phyloP scores from a whole-genome alignment of 805 yeast species.

The Spathaspora hagerdaliae region DNA sequence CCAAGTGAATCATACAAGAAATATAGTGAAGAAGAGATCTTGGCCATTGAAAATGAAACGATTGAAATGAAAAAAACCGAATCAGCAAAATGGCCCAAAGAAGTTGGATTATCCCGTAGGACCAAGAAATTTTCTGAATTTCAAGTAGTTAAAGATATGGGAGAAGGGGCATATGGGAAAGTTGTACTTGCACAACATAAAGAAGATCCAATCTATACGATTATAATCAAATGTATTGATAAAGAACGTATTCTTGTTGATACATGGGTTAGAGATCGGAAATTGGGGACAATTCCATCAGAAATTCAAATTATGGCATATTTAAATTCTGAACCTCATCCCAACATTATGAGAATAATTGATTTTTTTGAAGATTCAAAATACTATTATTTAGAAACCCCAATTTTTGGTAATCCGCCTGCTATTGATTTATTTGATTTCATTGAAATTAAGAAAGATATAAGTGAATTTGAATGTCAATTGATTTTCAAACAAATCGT shows the following conservation, averaged over 20 bases:
- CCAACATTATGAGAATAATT: conserved; percentile 76
- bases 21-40: conserved; percentile 40
- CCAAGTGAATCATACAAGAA: conserved; percentile 16
- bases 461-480: conserved; percentile 76
- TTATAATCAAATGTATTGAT: conserved; percentile 83
- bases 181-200: conserved; percentile 76
- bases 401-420: conserved; percentile 84
- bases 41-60: conserved; percentile 42
- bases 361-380: conserved; percentile 92
- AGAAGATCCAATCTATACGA: conserved; percentile 56
- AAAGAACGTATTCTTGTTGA: conserved; percentile 92
- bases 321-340: conserved; percentile 75
- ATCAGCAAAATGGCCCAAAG: conserved; percentile 46
- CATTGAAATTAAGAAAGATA: conserved; percentile 78
- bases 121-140: conserved; percentile 72
- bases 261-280: conserved; percentile 94
- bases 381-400: conserved; percentile 87
- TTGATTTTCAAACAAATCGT: conserved; percentile 76
- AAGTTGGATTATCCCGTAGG: conserved; percentile 63
- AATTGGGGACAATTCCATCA: conserved; percentile 90
- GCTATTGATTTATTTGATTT: conserved; percentile 91
- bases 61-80: conserved; percentile 30
- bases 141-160: conserved; percentile 69
- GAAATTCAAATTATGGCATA: conserved; percentile 91
- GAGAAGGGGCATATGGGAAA: conserved; percentile 96